Evolutionary conservation across 768 basidiomycete species (phyloP), one percentile per base, ranked within the genome.

Genomic region (Termitomyces eurrhizus): DNA sequence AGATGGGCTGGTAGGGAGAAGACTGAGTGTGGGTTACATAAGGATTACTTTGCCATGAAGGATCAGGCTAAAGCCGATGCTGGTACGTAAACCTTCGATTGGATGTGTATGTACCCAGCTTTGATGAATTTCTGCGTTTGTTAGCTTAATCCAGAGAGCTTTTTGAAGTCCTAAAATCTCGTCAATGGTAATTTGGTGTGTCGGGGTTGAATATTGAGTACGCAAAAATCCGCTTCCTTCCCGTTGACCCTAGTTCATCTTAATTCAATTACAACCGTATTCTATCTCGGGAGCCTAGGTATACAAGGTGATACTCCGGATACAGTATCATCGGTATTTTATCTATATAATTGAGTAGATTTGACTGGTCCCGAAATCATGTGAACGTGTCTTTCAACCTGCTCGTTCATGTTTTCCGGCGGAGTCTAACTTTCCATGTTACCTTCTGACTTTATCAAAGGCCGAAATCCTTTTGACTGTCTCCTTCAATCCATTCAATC

Each of bases 11-110:
- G 91, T 7, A 88, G 82, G 70, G 80, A 81, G 62, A 99, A 98
- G 81, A 93, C 93, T 2, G 96, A 98, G 73, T 98, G 97, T 72
- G 97, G 97, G 3, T 72, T 99, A 63, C 96, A 99, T 74, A 84
- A 88, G 72, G 93, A 98, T 68, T 96, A 92, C 71, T 95, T 89
- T 69, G 77, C 81, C 65, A 83, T 92, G 84, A 88, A 87, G 66
- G 74, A 74, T 3, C 80, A 82, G 55, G 83, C 80, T 2, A 79
- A 81, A 68, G 63, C 35, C 21, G 69, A 29, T 46, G 61, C 50
- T 32, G 64, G 67, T 65, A 62, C 44, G 67, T 64, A 45, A 59
- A n/a, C n/a, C 52, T 50, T 29, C 26, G 44, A 21, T 12, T 24
- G 3, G 1, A 37, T 33, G 14, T 45, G 53, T 32, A 4, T 4